phyloP scores from a whole-genome alignment of 2,329 filamentous ascomycete genomes.

The Cyphellophora attinorum region DNA sequence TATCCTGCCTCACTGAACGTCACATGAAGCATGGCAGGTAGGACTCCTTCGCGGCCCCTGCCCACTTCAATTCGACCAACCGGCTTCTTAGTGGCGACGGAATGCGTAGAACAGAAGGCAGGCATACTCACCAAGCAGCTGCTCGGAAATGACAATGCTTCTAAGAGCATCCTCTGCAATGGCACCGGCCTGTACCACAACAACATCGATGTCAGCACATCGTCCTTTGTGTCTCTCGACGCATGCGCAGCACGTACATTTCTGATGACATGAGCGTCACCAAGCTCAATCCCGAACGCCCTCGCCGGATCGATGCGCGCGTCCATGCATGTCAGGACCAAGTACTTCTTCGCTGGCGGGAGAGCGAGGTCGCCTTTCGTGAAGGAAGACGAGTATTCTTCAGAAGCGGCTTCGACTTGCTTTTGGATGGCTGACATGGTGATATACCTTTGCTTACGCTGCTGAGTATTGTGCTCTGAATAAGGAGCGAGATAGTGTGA shows the following conservation, averaged over 20 bases:
- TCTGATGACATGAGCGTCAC: slow-evolving; percentile 70
- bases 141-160: slow-evolving; percentile 68
- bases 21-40: no score
- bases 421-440: slow-evolving; percentile 41
- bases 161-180: slow-evolving; percentile 60
- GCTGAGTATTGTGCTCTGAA: no score
- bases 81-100: no score
- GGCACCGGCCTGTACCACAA: slow-evolving; percentile 43
- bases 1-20: no score
- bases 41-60: no score
- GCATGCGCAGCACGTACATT: slow-evolving; percentile 45
- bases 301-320: slow-evolving; percentile 58
- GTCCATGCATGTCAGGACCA: slow-evolving; percentile 73
- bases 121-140: no score
- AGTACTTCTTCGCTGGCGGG: slow-evolving; percentile 60
- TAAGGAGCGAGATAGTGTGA: no score
- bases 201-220: background rate
- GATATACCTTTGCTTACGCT: background rate
- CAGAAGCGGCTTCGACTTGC: slow-evolving; percentile 49
- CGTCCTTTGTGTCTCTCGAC: background rate
- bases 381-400: slow-evolving; percentile 49
- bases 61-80: no score
- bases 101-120: no score
- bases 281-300: slow-evolving; percentile 61
- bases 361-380: slow-evolving; percentile 57